These are phyloP conservation scores for Encephalitozoon romaleae DNA, from an alignment of 371 early-diverging fungal genomes.

Conservation along the genomic window DNA sequence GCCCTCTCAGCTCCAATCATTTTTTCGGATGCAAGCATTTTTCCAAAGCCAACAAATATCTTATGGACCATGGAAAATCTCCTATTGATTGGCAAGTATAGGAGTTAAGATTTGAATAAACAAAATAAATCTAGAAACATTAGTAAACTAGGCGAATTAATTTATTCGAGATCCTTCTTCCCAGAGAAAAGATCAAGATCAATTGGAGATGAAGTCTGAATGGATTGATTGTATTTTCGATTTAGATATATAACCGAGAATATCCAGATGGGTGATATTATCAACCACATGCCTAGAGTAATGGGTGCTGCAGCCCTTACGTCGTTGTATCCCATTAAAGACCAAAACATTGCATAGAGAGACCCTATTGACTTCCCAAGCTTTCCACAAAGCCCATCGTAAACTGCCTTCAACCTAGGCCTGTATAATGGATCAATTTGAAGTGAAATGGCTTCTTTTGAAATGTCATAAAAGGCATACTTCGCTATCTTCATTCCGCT, in stretches of 20 bases:
- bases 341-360: constrained; percentile 39
- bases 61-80: constrained; percentile 63
- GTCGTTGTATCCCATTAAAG: constrained; percentile 14
- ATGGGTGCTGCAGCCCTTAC: constrained; percentile 19
- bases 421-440: constrained; percentile 52
- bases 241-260: constrained; percentile 27
- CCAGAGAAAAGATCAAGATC: constrained; percentile 13
- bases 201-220: constrained; percentile 17
- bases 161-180: constrained; percentile 9
- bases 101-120: background rate
- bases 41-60: constrained; percentile 77
- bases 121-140: background rate
- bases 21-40: constrained; percentile 81
- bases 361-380: constrained; percentile 59
- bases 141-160: background rate
- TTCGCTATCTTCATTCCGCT: constrained; percentile 54
- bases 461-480: constrained; percentile 61
- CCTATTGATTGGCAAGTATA: constrained; percentile 67
- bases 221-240: constrained; percentile 27
- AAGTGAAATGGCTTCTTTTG: constrained; percentile 59
- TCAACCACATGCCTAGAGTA: background rate
- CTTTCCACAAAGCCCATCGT: constrained; percentile 60
- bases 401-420: constrained; percentile 54
- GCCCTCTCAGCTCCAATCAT: constrained; percentile 75
- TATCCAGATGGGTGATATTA: constrained; percentile 19